phyloP scores from a whole-genome alignment of 768 basidiomycete genomes.

The Rhizopogon vesiculosus region DNA sequence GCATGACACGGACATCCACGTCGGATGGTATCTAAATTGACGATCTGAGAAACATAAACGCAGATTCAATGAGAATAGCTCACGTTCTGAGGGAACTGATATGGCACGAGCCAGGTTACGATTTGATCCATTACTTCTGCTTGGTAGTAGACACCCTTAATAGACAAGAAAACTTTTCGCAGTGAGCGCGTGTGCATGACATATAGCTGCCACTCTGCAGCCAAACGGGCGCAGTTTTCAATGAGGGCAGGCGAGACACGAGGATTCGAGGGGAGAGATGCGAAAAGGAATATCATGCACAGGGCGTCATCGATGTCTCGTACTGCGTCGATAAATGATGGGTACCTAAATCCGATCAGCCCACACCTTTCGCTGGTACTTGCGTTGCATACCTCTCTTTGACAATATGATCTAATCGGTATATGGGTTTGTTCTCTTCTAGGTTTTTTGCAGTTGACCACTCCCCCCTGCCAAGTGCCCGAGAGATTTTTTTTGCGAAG shows the following conservation, averaged over 20 bases:
- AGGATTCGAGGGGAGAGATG: conserved; percentile 82
- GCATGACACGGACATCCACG: conserved; percentile 96
- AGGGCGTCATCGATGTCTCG: conserved; percentile 97
- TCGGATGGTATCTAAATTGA: conserved; percentile 76
- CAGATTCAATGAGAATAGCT: conserved; percentile 17
- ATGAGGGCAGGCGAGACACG: conserved; percentile 79
- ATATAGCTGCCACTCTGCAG: conserved; percentile 96
- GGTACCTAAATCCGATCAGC: conserved; percentile 59
- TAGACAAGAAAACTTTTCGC: conserved; percentile 90
- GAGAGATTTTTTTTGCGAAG: conserved; percentile 93
- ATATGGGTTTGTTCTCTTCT: conserved; percentile 90
- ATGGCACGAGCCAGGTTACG: conserved; percentile 95
- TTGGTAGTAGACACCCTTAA: conserved; percentile 98
- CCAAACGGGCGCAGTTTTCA: conserved; percentile 84
- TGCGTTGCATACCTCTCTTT: conserved; percentile 76
- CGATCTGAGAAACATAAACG: conserved; percentile 5
- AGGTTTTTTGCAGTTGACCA: conserved; percentile 93
- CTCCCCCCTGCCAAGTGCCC: conserved; percentile 90
- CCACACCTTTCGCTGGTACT: not conserved
- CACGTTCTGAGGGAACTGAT: conserved; percentile 95
- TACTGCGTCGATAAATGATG: conserved; percentile 92
- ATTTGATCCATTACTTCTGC: conserved; percentile 91
- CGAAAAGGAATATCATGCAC: conserved; percentile 91
- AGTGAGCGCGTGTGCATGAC: conserved; percentile 83
- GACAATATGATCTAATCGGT: conserved; percentile 91